Evolutionary conservation across 192 early-diverging fungal species (phyloP).

Genomic region (Phycomyces blakesleeanus): DNA sequence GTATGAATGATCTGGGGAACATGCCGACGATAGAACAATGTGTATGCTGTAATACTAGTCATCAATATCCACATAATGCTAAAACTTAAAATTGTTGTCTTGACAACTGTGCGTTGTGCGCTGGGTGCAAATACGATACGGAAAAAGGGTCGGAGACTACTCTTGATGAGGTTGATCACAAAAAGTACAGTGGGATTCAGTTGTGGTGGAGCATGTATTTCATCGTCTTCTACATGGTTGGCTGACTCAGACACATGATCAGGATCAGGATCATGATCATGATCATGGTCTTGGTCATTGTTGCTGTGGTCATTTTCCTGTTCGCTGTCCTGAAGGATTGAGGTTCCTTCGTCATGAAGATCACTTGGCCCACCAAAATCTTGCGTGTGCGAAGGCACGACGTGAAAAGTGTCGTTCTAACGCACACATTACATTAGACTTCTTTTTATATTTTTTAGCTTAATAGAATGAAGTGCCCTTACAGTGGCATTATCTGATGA

Average conservation of each 20-base stretch:
- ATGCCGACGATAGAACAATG: slow-evolving; percentile 16
- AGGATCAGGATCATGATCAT: not conserved
- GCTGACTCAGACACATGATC: not conserved
- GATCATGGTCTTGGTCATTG: too few species aligned
- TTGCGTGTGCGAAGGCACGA: slow-evolving; percentile 8
- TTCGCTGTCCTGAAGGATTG: not conserved
- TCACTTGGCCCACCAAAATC: not conserved
- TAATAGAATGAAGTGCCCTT: not conserved
- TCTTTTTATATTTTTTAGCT: not conserved
- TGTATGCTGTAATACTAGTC: slow-evolving; percentile 12
- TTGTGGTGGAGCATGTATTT: not conserved
- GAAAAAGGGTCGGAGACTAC: slow-evolving; percentile 10
- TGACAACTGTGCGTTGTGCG: slow-evolving; percentile 18
- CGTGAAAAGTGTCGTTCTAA: slow-evolving; percentile 17
- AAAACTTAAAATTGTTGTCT: slow-evolving; percentile 14
- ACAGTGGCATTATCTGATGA: slow-evolving; percentile 1
- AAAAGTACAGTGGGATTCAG: not conserved
- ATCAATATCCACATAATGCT: slow-evolving; percentile 16
- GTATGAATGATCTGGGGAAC: slow-evolving; percentile 20
- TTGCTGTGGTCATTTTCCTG: not conserved
- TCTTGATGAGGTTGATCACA: not conserved
- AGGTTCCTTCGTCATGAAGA: not conserved
- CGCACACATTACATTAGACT: not conserved
- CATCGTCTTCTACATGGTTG: not conserved
- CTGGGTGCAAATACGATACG: slow-evolving; percentile 18